phyloP scores from a whole-genome alignment of 176 grass and related monocot species.

The Triticum timopheevii region DNA sequence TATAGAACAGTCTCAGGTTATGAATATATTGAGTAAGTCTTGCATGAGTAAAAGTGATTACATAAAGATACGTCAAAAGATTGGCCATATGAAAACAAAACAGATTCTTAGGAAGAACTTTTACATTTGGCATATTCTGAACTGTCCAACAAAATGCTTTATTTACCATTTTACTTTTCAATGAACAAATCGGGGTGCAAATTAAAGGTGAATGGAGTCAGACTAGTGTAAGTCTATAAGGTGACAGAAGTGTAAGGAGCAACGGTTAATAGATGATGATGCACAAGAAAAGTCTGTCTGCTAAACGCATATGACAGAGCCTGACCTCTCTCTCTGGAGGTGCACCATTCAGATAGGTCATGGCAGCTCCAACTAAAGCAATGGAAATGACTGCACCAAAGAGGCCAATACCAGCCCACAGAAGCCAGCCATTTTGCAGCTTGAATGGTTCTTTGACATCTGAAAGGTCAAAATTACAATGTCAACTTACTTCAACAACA shows the following conservation, averaged over 20 bases:
- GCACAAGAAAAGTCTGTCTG: conserved; percentile 1
- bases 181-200: not conserved
- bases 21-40: not conserved
- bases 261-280: not conserved
- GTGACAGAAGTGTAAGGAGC: conserved; percentile 1
- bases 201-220: not conserved
- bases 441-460: conserved; percentile 88
- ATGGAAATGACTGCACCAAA: conserved; percentile 70
- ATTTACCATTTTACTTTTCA: conserved; percentile 2
- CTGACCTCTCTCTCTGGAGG: conserved; percentile 82
- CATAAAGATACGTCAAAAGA: not conserved
- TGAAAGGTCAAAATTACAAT: conserved; percentile 31
- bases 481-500: not conserved
- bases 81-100: not conserved
- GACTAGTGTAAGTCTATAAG: not conserved
- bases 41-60: not conserved
- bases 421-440: conserved; percentile 83
- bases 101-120: conserved; percentile 1
- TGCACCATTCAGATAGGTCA: conserved; percentile 75
- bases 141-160: not conserved
- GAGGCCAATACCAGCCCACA: conserved; percentile 82
- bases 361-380: conserved; percentile 63
- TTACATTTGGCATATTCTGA: not conserved
- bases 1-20: not conserved
- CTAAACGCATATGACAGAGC: conserved; percentile 2